A percentile compares a stretch with the other conserved stretches of the same genome.
Conservation (phyloP, 495 filamentous ascomycete genomes). For the Recurvomyces mirabilis region DNA sequence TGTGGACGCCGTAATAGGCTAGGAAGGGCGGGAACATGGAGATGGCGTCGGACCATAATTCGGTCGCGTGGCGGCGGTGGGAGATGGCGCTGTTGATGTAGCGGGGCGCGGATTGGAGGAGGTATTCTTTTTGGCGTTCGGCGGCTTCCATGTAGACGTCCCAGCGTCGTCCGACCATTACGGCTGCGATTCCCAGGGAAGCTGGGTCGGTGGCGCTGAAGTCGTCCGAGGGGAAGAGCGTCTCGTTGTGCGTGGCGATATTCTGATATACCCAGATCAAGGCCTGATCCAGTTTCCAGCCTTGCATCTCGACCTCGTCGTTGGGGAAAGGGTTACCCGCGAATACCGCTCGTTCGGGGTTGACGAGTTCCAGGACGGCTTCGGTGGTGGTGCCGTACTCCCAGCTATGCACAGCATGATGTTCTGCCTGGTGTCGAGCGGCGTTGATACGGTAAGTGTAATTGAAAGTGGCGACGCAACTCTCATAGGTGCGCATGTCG, state of each 20-base stretch:
- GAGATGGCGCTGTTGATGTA: slow-evolving; percentile 42
- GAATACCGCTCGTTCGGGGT: slow-evolving; percentile 36
- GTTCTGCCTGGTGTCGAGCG: slow-evolving; percentile 10
- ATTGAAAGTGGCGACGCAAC: slow-evolving; percentile 13
- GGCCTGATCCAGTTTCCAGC: slow-evolving; percentile 23
- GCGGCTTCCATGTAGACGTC: slow-evolving; percentile 30
- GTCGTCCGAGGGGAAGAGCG: slow-evolving; percentile 26
- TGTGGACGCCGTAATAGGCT: slow-evolving; percentile 39
- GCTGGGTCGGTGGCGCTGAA: slow-evolving; percentile 31
- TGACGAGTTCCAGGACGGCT: slow-evolving; percentile 39
- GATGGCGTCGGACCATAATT: slow-evolving; percentile 42
- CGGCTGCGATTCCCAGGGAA: slow-evolving; percentile 36
- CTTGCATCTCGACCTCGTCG: slow-evolving; percentile 30
- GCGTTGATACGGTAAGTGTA: slow-evolving; percentile 14
- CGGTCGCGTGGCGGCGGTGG: slow-evolving; percentile 35
- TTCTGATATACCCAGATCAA: slow-evolving; percentile 31
- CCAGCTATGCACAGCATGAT: slow-evolving; percentile 29
- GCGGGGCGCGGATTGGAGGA: slow-evolving; percentile 35
- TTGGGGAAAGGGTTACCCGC: slow-evolving; percentile 34
- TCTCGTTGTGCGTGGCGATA: slow-evolving; percentile 26
- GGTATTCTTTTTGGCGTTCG: slow-evolving; percentile 31
- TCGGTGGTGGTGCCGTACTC: slow-evolving; percentile 39
- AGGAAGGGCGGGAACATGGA: slow-evolving; percentile 45
- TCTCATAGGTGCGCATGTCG: not conserved
- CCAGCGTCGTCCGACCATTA: slow-evolving; percentile 36